Base-by-base conservation (phyloP, 306 rosid genomes). In the Cercis canadensis region DNA sequence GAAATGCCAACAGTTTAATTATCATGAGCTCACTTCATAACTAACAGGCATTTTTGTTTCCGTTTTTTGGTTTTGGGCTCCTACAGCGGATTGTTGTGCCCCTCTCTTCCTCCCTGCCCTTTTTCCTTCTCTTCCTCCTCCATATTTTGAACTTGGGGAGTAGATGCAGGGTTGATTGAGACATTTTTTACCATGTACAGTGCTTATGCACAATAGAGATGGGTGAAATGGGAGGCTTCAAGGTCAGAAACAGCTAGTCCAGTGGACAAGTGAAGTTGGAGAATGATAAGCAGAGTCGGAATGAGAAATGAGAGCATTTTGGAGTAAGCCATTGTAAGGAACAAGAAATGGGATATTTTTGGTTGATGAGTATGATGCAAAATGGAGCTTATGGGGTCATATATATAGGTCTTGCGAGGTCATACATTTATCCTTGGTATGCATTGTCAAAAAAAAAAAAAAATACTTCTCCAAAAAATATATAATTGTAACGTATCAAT, bases 171-270 rank as follows among this genome's bases (percentile, higher is more conserved):
- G 32, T 5, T 41, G 14, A 24, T 24, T 24, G 29, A 24, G 3
- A 24, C 29, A 24, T 24, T 24, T 24, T 24, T 24, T 24, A 24
- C 2, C 29, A 24, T 24, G 29, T 24, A 24, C 29, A 3, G 3
- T 24, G 29, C 29, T 24, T 24, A 85, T 45, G 80, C 85, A 36
- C 82, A 77, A n/a, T 70, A 50, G 7, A 80, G 79, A 47, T 80
- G 87, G 36, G 81, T 85, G 60, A 80, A 82, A 32, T 76, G 40
- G 14, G 83, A 76, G 24, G 90, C 69, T 50, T 82, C 49, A 4
- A 80, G 70, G 57, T 74, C 64, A 2, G 85, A 73, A 39, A 41
- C 73, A 4, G 83, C 77, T 1, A 75, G 75, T 15, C 61, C 51
- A 4, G 36, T 37, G 19, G 59, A 49, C 44, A 49, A 56, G 13